A percentile compares a stretch with the other conserved stretches of the same genome.
These are phyloP conservation scores for Pseudomicrostroma phylloplanum DNA, from an alignment of 1,284 basidiomycete species.

Conservation along the genomic window DNA sequence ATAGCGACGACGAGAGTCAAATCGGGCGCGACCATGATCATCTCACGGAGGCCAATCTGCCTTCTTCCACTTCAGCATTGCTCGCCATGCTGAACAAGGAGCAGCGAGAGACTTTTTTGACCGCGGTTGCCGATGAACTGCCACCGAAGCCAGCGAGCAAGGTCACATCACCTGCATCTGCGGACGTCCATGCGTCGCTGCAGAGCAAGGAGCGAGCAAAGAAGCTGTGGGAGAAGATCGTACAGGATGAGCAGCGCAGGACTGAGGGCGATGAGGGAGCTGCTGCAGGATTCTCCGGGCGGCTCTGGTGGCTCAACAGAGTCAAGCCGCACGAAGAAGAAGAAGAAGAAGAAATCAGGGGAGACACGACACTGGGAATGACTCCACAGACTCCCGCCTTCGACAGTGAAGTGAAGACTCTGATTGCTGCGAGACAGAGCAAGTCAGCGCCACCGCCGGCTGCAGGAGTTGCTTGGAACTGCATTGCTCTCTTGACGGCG, in stretches of 20 bases:
- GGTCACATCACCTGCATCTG: too few relatives aligned
- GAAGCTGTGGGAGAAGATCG: conserved; percentile 3
- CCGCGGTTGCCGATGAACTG: background rate
- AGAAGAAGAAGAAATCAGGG: too few relatives aligned
- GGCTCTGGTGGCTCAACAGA: background rate
- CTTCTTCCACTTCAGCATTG: background rate
- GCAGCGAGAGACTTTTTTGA: background rate
- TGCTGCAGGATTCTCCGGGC: background rate
- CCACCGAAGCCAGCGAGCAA: too few relatives aligned
- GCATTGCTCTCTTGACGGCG: background rate
- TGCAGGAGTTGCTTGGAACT: background rate
- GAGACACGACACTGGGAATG: too few relatives aligned
- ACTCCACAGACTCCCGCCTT: background rate
- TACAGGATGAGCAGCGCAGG: background rate
- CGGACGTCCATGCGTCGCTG: too few relatives aligned
- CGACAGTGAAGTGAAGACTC: background rate
- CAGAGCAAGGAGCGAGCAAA: conserved; percentile 2
- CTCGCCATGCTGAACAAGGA: conserved; percentile 1
- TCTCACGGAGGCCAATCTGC: background rate
- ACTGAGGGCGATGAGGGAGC: background rate
- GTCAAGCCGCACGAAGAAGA: too few relatives aligned
- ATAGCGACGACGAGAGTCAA: background rate
- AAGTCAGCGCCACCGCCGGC: too few relatives aligned
- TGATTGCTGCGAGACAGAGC: background rate
- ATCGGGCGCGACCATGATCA: background rate